These are phyloP conservation scores for Picea glauca DNA, from an alignment of 75 land plant species.

Conservation along the genomic window DNA sequence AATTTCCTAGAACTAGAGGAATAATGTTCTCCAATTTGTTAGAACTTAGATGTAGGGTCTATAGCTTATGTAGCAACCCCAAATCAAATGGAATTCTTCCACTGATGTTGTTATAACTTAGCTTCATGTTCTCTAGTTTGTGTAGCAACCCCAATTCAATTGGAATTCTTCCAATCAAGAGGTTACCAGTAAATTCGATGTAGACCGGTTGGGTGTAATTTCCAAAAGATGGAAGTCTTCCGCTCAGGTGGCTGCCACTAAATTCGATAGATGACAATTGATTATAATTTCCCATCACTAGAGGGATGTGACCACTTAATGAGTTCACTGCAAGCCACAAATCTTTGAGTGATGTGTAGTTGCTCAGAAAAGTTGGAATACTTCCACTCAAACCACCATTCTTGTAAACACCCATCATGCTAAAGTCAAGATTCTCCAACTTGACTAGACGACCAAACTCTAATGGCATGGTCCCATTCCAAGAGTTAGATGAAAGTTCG, in stretches of 20 bases:
- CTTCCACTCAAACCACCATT: constrained; percentile 34
- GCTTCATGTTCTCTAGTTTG: too few relatives aligned
- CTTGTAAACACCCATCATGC: background rate
- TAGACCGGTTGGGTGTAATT: too few relatives aligned
- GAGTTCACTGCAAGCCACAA: too few relatives aligned
- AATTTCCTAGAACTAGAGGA: constrained; percentile 7
- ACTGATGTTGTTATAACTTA: constrained; percentile 17
- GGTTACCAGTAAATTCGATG: background rate
- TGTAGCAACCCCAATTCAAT: too few relatives aligned
- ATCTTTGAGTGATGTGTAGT: too few relatives aligned
- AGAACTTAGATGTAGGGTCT: constrained; percentile 13
- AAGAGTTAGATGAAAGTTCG: constrained; percentile 49
- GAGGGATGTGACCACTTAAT: too few relatives aligned
- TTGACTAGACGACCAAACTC: constrained; percentile 19
- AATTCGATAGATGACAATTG: background rate
- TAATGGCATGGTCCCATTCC: constrained; percentile 48
- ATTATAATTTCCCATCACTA: background rate
- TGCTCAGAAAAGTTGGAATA: background rate
- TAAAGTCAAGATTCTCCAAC: constrained; percentile 23
- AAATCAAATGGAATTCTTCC: constrained; percentile 16
- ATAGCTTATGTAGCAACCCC: constrained; percentile 1
- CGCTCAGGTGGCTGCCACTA: too few relatives aligned
- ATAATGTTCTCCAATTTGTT: constrained; percentile 14
- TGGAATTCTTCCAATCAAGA: background rate
- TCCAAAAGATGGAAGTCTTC: too few relatives aligned